Evolutionary conservation across 2,329 filamentous ascomycete genomes (phyloP), one percentile per base, ranked within the genome.

Genomic region (Aspergillus ustus): DNA sequence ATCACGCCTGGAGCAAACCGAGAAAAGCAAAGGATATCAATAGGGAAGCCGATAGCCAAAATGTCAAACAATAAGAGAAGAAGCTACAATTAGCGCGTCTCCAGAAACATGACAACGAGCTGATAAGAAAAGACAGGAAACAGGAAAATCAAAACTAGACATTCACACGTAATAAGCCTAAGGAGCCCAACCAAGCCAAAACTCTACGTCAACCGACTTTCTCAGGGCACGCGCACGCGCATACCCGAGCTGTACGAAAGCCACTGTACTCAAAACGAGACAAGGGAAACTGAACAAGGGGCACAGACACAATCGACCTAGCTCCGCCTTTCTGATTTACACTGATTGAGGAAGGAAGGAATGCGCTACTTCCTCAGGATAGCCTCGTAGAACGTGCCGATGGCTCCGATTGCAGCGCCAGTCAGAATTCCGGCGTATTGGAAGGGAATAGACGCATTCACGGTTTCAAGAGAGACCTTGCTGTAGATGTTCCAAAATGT

Each of bases 321-420:
- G 34, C 34, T 15, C 34, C 15, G 9, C 34, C 11, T 9, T 11
- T 15, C 34, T 15, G 34, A 44, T 55, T 50, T 34, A 49, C 19
- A 34, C 9, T 37, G 19, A 15, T 8, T 15, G 9, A 64, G 44
- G 3, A 25, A 25, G 34, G 49, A n/a, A 54, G 25, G 13, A 63
- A 25, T 20, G 19, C 20, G 61, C 66, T 70, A 78, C 65, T 76
- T 80, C 62, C 74, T 75, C 67, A 82, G 68, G 60, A 81, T 79
- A 48, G 80, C 80, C 67, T 82, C 80, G 55, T 82, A 82, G 57
- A 82, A 62, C 60, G 78, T 78, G 25, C 77, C 75, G 40, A 81
- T 65, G 40, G 71, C 72, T 4, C 78, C 79, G 40, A 82, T 73
- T 19, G 75, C 76, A 8, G 77, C 72, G 19, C 77, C 76, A 37